Percentiles rank a stretch among this genome's conserved stretches.
Evolutionary conservation across 805 yeast genomes (phyloP).

Genomic region (Starmerella sp.): DNA sequence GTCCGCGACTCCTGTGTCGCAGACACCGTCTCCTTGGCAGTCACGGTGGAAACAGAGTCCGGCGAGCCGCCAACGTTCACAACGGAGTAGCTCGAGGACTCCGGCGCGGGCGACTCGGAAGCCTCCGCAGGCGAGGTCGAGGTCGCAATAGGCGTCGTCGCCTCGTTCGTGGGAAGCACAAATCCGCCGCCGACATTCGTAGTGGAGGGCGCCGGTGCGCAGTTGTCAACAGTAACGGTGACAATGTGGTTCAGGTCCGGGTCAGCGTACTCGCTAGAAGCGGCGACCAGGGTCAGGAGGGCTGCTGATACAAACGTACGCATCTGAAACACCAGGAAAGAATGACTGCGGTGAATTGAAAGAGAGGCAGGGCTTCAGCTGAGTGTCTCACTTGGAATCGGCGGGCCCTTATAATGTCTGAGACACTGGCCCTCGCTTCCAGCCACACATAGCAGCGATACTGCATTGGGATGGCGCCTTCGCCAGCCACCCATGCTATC

Average conservation of each 20-base stretch:
- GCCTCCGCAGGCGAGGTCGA: neutral
- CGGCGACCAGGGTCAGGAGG: conserved; percentile 3
- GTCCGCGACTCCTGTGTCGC: neutral
- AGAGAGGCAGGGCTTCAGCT: conserved; percentile 5
- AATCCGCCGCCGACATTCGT: neutral
- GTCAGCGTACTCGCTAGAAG: conserved; percentile 18
- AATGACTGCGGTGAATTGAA: neutral
- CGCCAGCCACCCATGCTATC: neutral
- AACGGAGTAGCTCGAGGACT: conserved; percentile 20
- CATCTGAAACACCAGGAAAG: conserved; percentile 5
- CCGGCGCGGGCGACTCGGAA: neutral
- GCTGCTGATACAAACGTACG: conserved; percentile 10
- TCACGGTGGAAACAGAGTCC: conserved; percentile 13
- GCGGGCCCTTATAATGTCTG: neutral
- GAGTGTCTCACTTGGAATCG: neutral
- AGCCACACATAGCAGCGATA: neutral
- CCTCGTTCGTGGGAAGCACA: neutral
- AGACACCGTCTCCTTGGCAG: neutral
- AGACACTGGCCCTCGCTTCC: conserved; percentile 1
- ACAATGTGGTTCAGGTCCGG: conserved; percentile 23
- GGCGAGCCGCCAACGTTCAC: conserved; percentile 24
- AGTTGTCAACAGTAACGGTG: conserved; percentile 20
- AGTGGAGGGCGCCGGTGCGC: conserved; percentile 6
- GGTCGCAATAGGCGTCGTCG: neutral
- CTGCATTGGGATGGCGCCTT: neutral